Base-by-base conservation (phyloP, 2,329 filamentous ascomycete species). In the Aureobasidium namibiae region DNA sequence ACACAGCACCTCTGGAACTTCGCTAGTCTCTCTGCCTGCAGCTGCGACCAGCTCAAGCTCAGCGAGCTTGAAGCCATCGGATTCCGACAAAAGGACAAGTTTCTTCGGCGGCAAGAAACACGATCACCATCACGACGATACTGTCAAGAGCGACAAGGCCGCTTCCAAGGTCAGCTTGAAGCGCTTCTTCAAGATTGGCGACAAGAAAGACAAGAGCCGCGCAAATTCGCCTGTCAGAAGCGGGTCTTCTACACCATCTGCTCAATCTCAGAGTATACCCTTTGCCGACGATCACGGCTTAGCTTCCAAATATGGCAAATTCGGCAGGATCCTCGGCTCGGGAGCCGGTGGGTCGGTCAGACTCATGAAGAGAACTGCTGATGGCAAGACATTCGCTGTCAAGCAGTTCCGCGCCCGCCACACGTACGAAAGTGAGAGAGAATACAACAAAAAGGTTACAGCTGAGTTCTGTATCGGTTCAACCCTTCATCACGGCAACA, bases 381-480 rank as follows among this genome's bases (percentile, higher is more conserved):
- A 99, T 69, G 88, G 88, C 26, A 90, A 90, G 7, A 94, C 95
- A 0, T 99, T 99, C 73, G 94, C 94, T 1, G 94, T 97, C 56
- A 99, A 99, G 74, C 92, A 99, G 70, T 99, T 99, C 75, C 82
- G 94, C 56, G 86, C 92, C 58, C 85, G 90, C 34, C 92, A 99
- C 73, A 86, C 88, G 0, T 96, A 96, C 74, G 94, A 99, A 74
- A 90, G 87, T 1, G 89, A 96, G 70, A 90, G 89, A 68, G 94
- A 97, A 66, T 99, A 99, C 69, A 90, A 91, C 66, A 99, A 99
- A 75, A 99, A 99, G 72, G 85, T 99, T 48, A 99, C 94, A 0
- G 92, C 94, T 2, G 94, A 99, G 70, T 99, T 99, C 73, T 99
- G 94, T 70, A 92, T 99, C 66, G 94, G 94, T 13, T 97, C 92